Conservation (phyloP, 1,284 basidiomycete genomes). For the Taiwanofungus camphoratus region DNA sequence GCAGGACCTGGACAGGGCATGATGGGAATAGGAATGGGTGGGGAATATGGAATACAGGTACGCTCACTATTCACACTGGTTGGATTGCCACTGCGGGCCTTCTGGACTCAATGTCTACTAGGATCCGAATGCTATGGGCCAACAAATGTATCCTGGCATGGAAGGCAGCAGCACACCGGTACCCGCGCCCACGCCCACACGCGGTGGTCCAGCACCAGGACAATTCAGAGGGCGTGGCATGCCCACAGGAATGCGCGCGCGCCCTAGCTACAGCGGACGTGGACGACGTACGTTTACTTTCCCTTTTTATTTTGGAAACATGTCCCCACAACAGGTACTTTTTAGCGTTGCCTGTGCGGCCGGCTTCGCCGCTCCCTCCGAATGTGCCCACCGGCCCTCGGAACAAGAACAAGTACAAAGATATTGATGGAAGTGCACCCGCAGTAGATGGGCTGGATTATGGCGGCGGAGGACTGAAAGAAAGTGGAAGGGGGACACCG, state of each 20-base stretch:
- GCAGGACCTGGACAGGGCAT: constrained; percentile 28
- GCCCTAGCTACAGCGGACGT: constrained; percentile 27
- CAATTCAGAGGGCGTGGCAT: constrained; percentile 54
- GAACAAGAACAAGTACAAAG: constrained; percentile 84
- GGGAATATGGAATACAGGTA: constrained; percentile 48
- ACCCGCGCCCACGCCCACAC: constrained; percentile 25
- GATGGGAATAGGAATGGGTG: constrained; percentile 30
- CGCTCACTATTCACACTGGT: constrained; percentile 17
- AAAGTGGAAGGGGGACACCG: constrained; percentile 30
- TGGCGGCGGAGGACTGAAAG: constrained; percentile 40
- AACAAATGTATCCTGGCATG: constrained; percentile 53
- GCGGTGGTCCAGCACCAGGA: constrained; percentile 41
- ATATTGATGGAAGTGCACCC: constrained; percentile 72
- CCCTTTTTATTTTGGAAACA: constrained; percentile 18
- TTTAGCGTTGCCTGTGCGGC: constrained; percentile 45
- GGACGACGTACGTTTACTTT: constrained; percentile 33
- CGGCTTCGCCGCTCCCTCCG: constrained; percentile 75
- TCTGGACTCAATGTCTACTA: no score
- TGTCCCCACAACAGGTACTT: constrained; percentile 19
- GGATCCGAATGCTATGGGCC: constrained; percentile 36
- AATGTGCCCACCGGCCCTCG: constrained; percentile 80
- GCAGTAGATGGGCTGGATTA: constrained; percentile 83
- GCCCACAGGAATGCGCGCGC: constrained; percentile 27
- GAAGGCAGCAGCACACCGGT: constrained; percentile 37
- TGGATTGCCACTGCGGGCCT: constrained; percentile 13